Base-by-base conservation (phyloP, 192 early-diverging fungal species). In the Rhizophlyctis rosea region DNA sequence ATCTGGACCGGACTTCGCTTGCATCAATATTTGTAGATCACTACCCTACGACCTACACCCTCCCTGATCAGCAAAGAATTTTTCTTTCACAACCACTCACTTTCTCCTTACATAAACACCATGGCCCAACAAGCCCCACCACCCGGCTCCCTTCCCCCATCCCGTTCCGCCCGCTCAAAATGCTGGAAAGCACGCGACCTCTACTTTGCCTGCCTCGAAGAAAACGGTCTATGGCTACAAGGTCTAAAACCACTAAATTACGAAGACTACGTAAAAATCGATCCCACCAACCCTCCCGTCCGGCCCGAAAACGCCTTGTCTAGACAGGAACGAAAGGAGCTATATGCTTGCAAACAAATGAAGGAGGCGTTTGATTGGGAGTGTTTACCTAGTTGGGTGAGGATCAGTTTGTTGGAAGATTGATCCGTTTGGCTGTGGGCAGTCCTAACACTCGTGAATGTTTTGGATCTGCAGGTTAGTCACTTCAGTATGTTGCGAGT, bases 111-210 rank as follows among this genome's bases (percentile, higher is more conserved):
- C 11, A 53, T 18, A 11, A 24, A 9, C 24, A 25, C 51, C 25
- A 53, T 53, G 13, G 35, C 56, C 3, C 47, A 58, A 11, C 49
- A 68, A 34, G 50, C 35, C 13, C 67, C 59, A 24, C 61, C 54
- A 29, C 32, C 62, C 16, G 67, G 67, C 18, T 60, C 58, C 25
- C 21, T 29, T 21, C 85, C 84, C 35, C 91, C 88, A 13, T 80
- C 78, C 18, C 75, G 87, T 35, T 49, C 59, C 29, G 80, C 86
- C 62, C 84, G 91, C 23, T 79, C 87, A 50, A 61, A 68, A 21
- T 95, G 93, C 78, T 93, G 91, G 83, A 78, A 76, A 16, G 74
- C 81, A 39, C 87, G 90, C 16, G 91, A 95, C 70, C 80, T 70
- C 49, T 93, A 89, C 68, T 91, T 88, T 62, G 72, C 68, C 35